Evolutionary conservation across 2,329 filamentous ascomycete genomes (phyloP), one percentile per base, ranked within the genome.

Genomic region (Pseudogymnoascus sp.): DNA sequence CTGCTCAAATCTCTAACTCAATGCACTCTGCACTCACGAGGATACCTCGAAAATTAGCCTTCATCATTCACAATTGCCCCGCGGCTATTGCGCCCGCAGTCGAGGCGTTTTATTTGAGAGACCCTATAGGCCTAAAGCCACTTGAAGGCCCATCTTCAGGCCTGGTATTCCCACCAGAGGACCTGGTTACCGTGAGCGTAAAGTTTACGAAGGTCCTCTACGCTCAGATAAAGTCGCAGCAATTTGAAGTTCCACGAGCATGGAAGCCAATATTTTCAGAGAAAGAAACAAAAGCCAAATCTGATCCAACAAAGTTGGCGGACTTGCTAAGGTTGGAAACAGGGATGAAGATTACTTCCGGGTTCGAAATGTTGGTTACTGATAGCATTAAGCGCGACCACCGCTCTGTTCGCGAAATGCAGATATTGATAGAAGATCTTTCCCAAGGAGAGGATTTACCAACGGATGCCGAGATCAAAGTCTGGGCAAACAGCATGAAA

Each of bases 51-150:
- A 92, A 88, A 67, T 77, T 96, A 28, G 93, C 92, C 5, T 88
- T 88, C 67, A 80, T 97, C 38, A 77, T 99, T 2, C 89, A 93
- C 69, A 77, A 83, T 45, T 85, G 87, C 21, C 90, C 93, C 0
- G 83, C 87, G 14, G 87, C 89, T 64, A 86, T 97, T 63, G 88
- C 92, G 2, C 86, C 92, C 0, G 92, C 91, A 1, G 84, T 93
- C 2, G 96, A 99, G 74, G 87, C 89, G 0, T 97, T 99, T 75
- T 97, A 97, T 73, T 82, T 96, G 12, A 87, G 95, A 65, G 93
- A 97, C 70, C 88, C 91, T 0, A 81, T 91, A 63, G 82, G 88
- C 0, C 75, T 97, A 45, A 88, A 88, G 62, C 84, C 87, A 0
- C 78, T 96, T 3, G 78, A 87, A 62, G 81, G 81, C 1, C 78